Conservation (phyloP, 192 early-diverging fungal species). For the Coemansia sp. region DNA sequence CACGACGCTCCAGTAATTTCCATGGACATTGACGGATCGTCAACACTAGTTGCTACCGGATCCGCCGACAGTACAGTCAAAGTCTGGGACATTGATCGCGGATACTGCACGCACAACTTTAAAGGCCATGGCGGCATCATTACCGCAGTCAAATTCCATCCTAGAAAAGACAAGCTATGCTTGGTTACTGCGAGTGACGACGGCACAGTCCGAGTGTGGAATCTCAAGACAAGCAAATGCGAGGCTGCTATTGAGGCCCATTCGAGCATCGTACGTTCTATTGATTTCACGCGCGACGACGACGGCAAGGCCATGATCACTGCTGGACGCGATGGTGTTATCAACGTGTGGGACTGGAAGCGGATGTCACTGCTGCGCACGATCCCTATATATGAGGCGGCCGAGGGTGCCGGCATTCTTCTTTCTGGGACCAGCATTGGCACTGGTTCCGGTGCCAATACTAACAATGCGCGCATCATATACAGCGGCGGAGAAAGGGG, state of each 20-base stretch:
- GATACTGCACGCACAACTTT: constrained; percentile 94
- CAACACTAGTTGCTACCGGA: constrained; percentile 92
- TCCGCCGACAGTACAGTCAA: constrained; percentile 93
- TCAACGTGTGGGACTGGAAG: constrained; percentile 84
- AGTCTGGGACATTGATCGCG: constrained; percentile 93
- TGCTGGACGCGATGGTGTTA: constrained; percentile 87
- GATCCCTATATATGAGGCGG: constrained; percentile 82
- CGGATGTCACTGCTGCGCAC: constrained; percentile 68
- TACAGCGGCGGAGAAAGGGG: constrained; percentile 87
- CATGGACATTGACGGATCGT: constrained; percentile 87
- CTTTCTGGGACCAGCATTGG: constrained; percentile 43
- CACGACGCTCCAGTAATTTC: constrained; percentile 92
- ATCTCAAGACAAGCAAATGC: constrained; percentile 74
- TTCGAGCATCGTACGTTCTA: constrained; percentile 86
- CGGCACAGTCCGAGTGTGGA: constrained; percentile 88
- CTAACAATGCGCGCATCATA: constrained; percentile 55
- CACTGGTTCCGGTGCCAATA: background rate
- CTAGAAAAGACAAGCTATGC: constrained; percentile 56
- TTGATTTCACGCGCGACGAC: constrained; percentile 66
- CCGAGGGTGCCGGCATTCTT: constrained; percentile 83
- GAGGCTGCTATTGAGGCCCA: constrained; percentile 77
- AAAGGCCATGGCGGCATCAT: constrained; percentile 89
- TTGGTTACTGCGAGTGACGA: constrained; percentile 91
- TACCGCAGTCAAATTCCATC: constrained; percentile 80
- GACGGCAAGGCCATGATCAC: constrained; percentile 71